These are phyloP conservation scores for Ammopiptanthus mongolicus DNA, from an alignment of 306 rosid genomes.

Conservation along the genomic window DNA sequence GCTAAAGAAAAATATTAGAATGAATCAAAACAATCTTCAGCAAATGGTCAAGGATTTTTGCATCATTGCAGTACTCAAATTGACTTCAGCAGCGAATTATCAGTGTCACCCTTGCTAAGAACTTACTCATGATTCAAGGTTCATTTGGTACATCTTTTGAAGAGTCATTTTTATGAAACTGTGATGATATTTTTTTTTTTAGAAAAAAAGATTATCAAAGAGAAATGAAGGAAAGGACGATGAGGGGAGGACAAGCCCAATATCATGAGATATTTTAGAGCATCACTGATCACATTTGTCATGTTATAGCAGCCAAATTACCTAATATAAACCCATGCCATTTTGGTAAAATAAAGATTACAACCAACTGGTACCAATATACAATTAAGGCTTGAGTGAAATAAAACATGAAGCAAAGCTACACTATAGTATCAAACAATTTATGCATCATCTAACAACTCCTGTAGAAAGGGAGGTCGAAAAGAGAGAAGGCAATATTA, in stretches of 20 bases:
- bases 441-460: background rate
- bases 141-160: background rate
- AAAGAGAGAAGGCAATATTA: background rate
- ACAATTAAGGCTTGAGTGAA: background rate
- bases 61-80: background rate
- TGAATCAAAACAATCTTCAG: constrained; percentile 5
- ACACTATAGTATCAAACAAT: background rate
- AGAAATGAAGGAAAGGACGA: background rate
- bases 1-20: background rate
- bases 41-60: constrained; percentile 5
- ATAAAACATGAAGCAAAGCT: constrained; percentile 8
- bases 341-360: background rate
- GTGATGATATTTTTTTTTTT: background rate
- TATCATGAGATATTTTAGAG: background rate
- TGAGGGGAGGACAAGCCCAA: background rate
- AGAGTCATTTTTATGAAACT: background rate
- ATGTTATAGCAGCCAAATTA: background rate
- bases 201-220: background rate
- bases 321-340: background rate
- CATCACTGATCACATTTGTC: background rate
- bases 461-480: background rate
- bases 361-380: background rate
- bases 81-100: background rate
- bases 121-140: background rate
- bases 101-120: background rate